Percentiles rank a stretch among this genome's conserved stretches.
Conservation (phyloP, 805 yeast species). For the Candida qinlingensis region DNA sequence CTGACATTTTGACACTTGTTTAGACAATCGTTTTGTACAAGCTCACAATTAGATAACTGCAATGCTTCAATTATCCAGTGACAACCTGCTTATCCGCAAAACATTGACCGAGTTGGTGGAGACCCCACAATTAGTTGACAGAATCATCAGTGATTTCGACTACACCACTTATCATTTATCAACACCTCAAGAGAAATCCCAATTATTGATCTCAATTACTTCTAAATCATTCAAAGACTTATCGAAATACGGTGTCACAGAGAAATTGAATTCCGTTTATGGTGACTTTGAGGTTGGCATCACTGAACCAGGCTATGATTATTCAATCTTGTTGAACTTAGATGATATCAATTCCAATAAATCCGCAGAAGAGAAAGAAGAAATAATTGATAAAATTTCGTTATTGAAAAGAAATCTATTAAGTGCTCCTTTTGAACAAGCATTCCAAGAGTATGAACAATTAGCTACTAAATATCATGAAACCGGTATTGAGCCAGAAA, state of each 20-base stretch:
- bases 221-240: slow-evolving; percentile 78
- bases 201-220: slow-evolving; percentile 60
- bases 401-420: slow-evolving; percentile 78
- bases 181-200: slow-evolving; percentile 70
- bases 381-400: slow-evolving; percentile 59
- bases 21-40: not conserved
- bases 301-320: slow-evolving; percentile 75
- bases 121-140: slow-evolving; percentile 56
- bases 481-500: slow-evolving; percentile 25
- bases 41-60: not conserved
- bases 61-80: slow-evolving; percentile 79
- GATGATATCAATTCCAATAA: slow-evolving; percentile 30
- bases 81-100: slow-evolving; percentile 76
- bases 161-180: slow-evolving; percentile 91
- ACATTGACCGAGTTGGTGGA: slow-evolving; percentile 71
- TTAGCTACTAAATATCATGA: slow-evolving; percentile 34
- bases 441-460: slow-evolving; percentile 73
- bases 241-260: slow-evolving; percentile 55
- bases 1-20: not conserved
- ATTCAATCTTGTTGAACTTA: slow-evolving; percentile 66
- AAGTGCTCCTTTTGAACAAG: slow-evolving; percentile 89
- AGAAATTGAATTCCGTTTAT: slow-evolving; percentile 48
- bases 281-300: slow-evolving; percentile 34
- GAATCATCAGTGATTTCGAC: slow-evolving; percentile 92
- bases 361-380: slow-evolving; percentile 43